Percentiles rank a stretch among this genome's conserved stretches.
Conservation (phyloP, 1,284 basidiomycete genomes). For the Quambalaria eucalypti region DNA sequence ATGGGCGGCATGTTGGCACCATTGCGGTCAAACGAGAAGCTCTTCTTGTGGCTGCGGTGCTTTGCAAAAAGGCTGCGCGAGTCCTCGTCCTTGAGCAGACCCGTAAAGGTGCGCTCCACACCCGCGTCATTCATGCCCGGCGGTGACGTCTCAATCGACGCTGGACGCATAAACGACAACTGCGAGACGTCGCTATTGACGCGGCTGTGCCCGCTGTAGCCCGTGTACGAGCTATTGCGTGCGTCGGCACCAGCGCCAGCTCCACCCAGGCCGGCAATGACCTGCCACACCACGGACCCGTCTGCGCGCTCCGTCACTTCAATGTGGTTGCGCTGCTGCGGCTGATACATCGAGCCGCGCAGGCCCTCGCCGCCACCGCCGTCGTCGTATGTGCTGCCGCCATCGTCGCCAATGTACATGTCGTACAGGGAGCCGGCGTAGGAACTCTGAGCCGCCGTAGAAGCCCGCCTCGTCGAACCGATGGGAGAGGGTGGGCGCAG, state of each 20-base stretch:
- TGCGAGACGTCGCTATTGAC: conserved; percentile 8
- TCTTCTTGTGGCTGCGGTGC: conserved; percentile 10
- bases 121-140: not conserved
- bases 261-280: conserved; percentile 26
- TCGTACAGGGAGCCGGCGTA: conserved; percentile 37
- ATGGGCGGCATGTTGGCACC: conserved; percentile 2
- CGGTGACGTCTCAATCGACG: not conserved
- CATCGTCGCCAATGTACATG: conserved; percentile 19
- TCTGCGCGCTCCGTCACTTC: conserved; percentile 39
- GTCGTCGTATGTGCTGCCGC: not conserved
- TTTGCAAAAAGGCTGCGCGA: conserved; percentile 23
- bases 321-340: conserved; percentile 20
- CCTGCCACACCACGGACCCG: conserved; percentile 38
- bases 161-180: conserved; percentile 4
- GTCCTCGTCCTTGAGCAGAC: conserved; percentile 20
- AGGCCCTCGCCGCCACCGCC: not conserved
- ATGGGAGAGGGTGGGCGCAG: not conserved
- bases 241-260: conserved; percentile 19
- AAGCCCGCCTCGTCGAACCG: not conserved
- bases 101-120: conserved; percentile 11
- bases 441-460: conserved; percentile 10
- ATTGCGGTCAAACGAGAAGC: conserved; percentile 11
- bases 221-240: conserved; percentile 18
- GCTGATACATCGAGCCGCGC: conserved; percentile 1
- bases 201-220: conserved; percentile 10